phyloP scores from a whole-genome alignment of 805 yeast genomes.

The Lipomyces chichibuensis region DNA sequence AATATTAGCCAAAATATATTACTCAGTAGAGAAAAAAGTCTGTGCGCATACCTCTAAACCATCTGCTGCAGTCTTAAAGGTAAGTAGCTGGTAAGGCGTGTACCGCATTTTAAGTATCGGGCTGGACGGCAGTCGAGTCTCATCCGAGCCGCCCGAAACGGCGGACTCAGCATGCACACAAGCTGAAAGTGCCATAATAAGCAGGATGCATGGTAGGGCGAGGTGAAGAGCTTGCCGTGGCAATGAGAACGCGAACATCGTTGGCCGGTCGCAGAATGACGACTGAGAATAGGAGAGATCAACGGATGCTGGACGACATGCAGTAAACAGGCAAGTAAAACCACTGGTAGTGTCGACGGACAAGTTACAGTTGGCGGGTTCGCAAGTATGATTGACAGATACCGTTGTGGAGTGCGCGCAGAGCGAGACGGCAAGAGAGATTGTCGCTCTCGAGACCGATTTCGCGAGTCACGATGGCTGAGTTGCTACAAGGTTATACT shows the following conservation, averaged over 20 bases:
- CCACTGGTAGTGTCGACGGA: background rate
- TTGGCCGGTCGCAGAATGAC: background rate
- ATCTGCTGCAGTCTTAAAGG: slow-evolving; percentile 11
- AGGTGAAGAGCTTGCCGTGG: background rate
- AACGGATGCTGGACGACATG: background rate
- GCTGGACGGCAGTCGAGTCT: slow-evolving; percentile 3
- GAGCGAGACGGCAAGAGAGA: background rate
- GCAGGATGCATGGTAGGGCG: background rate
- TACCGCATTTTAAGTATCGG: slow-evolving; percentile 4
- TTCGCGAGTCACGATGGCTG: background rate
- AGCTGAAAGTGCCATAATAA: background rate
- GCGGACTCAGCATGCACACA: background rate
- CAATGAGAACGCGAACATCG: background rate
- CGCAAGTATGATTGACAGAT: background rate
- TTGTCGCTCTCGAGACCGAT: background rate
- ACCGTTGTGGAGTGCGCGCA: background rate
- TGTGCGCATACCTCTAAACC: slow-evolving; percentile 14
- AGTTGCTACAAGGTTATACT: background rate
- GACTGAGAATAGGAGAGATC: background rate
- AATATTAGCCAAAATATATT: background rate
- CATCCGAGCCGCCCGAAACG: background rate
- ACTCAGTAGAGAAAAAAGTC: background rate
- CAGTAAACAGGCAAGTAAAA: background rate
- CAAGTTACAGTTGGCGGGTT: background rate
- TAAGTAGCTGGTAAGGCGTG: slow-evolving; percentile 9